Conservation (phyloP, 768 basidiomycete genomes). For the Lepiota brunneoincarnata region DNA sequence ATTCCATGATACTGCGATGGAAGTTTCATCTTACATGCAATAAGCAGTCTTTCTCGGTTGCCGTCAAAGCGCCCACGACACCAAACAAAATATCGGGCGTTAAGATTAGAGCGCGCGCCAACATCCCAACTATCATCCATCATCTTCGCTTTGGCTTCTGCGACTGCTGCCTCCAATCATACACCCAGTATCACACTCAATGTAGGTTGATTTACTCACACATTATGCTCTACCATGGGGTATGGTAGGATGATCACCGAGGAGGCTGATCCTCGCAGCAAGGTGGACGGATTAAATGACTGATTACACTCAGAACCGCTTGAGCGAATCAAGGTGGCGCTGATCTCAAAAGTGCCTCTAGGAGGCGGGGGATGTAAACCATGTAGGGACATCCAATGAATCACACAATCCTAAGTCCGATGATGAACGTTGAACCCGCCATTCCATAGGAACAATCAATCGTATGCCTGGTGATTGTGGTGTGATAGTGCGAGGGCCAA, state of each 20-base stretch:
- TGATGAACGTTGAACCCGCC: too few species aligned
- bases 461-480: too few species aligned
- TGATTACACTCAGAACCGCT: conserved; percentile 5
- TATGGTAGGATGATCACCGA: conserved; percentile 7
- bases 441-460: too few species aligned
- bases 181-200: conserved; percentile 7
- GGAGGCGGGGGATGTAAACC: too few species aligned
- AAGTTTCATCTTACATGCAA: too few species aligned
- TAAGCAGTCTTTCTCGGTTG: conserved; percentile 5
- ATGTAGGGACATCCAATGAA: too few species aligned
- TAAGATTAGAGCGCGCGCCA: conserved; percentile 4
- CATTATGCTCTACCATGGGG: conserved; percentile 14
- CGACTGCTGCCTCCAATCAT: neutral
- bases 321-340: conserved; percentile 5
- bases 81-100: conserved; percentile 10
- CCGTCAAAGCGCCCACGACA: conserved; percentile 4
- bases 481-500: too few species aligned
- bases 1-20: too few species aligned
- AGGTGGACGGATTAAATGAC: conserved; percentile 8
- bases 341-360: too few species aligned
- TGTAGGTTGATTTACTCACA: conserved; percentile 10
- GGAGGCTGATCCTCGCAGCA: neutral
- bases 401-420: too few species aligned
- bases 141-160: conserved; percentile 7
- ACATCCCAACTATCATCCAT: too few species aligned